phyloP scores from a whole-genome alignment of 2,329 filamentous ascomycete species.

The Aspergillus transmontanensis region DNA sequence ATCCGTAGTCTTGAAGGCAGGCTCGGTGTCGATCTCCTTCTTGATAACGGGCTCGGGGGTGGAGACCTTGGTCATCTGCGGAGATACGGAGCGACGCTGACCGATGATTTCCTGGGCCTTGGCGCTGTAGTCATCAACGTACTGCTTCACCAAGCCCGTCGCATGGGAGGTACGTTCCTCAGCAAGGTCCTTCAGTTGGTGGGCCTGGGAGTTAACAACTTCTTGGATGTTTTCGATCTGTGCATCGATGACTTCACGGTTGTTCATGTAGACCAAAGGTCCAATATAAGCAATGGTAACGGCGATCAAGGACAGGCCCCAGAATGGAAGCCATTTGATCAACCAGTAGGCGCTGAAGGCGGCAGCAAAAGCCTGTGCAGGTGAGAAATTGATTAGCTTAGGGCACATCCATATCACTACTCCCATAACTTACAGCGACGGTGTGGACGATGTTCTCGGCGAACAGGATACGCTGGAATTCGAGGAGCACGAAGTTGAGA shows the following conservation, averaged over 20 bases:
- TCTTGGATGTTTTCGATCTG: slow-evolving; percentile 59
- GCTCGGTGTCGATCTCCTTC: slow-evolving; percentile 42
- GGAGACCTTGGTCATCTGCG: slow-evolving; percentile 34
- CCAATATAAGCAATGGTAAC: slow-evolving; percentile 60
- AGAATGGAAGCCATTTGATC: slow-evolving; percentile 67
- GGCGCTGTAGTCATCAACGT: slow-evolving; percentile 61
- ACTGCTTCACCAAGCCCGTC: slow-evolving; percentile 59
- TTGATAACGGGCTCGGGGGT: slow-evolving; percentile 23
- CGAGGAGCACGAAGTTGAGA: slow-evolving; percentile 69
- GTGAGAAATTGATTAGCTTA: neutral
- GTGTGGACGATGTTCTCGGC: slow-evolving; percentile 66
- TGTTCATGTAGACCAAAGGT: slow-evolving; percentile 65
- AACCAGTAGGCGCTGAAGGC: slow-evolving; percentile 65
- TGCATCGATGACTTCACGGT: slow-evolving; percentile 65
- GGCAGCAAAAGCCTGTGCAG: slow-evolving; percentile 58
- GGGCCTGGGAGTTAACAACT: slow-evolving; percentile 60
- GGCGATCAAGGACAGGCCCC: slow-evolving; percentile 62
- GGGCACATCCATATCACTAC: neutral
- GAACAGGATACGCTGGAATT: slow-evolving; percentile 67
- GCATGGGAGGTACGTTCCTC: slow-evolving; percentile 62
- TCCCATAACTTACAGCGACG: slow-evolving; percentile 52
- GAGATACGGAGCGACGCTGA: slow-evolving; percentile 36
- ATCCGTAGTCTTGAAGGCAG: slow-evolving; percentile 48
- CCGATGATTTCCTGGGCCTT: slow-evolving; percentile 62
- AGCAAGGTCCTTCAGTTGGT: slow-evolving; percentile 62